A percentile compares a stretch with the other conserved stretches of the same genome.
phyloP scores from a whole-genome alignment of 2,329 filamentous ascomycete species.

The Phyllosticta paracitricarpa region DNA sequence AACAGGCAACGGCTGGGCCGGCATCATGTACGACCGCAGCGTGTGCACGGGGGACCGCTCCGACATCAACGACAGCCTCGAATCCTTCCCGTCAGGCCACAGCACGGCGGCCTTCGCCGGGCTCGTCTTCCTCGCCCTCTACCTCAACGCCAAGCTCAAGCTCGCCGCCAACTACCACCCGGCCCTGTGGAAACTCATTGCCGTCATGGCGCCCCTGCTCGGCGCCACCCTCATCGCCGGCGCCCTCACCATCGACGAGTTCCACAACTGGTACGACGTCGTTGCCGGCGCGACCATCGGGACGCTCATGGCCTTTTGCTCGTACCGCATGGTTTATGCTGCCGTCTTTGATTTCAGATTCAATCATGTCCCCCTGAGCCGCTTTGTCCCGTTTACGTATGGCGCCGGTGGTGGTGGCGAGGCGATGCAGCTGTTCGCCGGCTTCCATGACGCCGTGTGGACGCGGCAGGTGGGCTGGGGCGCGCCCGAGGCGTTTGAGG shows the following conservation, averaged over 20 bases:
- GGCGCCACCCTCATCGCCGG: constrained; percentile 59
- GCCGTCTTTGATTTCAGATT: constrained; percentile 59
- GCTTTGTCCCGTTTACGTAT: constrained; percentile 47
- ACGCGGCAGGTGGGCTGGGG: constrained; percentile 55
- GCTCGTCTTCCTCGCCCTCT: constrained; percentile 60
- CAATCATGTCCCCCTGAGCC: constrained; percentile 56
- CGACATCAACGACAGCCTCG: constrained; percentile 58
- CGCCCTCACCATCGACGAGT: constrained; percentile 57
- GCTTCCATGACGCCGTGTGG: constrained; percentile 45
- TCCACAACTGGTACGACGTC: constrained; percentile 67
- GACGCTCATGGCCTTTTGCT: constrained; percentile 52
- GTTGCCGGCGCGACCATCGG: constrained; percentile 57
- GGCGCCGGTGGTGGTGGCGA: constrained; percentile 27
- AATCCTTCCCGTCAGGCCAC: constrained; percentile 65
- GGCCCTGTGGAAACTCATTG: constrained; percentile 62
- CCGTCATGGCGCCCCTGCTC: constrained; percentile 55
- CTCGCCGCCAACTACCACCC: constrained; percentile 64
- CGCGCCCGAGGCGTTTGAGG: constrained; percentile 24
- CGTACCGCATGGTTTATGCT: constrained; percentile 59
- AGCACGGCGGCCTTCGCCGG: constrained; percentile 64
- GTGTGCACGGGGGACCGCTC: constrained; percentile 58
- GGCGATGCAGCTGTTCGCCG: constrained; percentile 28
- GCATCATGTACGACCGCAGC: constrained; percentile 58
- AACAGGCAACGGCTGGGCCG: constrained; percentile 42
- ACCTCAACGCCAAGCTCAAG: constrained; percentile 72